These are phyloP conservation scores for Cadophora sp. DNA, from an alignment of 2,329 filamentous ascomycete genomes.

Conservation along the genomic window DNA sequence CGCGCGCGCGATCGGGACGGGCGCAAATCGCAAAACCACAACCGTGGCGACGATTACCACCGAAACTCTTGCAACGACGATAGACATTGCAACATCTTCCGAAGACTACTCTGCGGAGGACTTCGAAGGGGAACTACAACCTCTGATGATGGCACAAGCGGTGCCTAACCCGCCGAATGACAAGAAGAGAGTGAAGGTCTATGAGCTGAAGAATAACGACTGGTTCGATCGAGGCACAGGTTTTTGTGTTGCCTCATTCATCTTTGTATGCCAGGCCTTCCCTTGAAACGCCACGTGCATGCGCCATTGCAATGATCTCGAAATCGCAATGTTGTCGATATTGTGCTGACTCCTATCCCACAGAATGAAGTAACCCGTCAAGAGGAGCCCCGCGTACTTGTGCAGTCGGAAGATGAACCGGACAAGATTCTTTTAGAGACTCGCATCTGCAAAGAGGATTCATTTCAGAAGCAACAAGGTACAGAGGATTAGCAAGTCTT, in stretches of 20 bases:
- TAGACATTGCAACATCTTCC: constrained; percentile 58
- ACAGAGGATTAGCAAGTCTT: constrained; percentile 44
- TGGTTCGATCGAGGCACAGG: constrained; percentile 98
- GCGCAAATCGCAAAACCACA: constrained; percentile 28
- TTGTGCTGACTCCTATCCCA: constrained; percentile 39
- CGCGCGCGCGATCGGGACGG: constrained; percentile 30
- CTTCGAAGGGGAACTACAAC: constrained; percentile 62
- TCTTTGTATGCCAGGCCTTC: constrained; percentile 37
- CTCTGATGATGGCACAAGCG: constrained; percentile 74
- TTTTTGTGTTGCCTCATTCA: constrained; percentile 76
- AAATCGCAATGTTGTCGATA: constrained; percentile 26
- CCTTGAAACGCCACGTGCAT: constrained; percentile 6
- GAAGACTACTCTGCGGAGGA: constrained; percentile 56
- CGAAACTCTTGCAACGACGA: constrained; percentile 44
- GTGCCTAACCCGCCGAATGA: constrained; percentile 68
- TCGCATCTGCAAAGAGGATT: constrained; percentile 89
- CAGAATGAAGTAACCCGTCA: constrained; percentile 64
- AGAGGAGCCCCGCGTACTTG: constrained; percentile 86
- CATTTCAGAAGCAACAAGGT: constrained; percentile 98
- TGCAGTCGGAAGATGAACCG: constrained; percentile 92
- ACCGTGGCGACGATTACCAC: constrained; percentile 41
- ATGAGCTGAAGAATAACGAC: constrained; percentile 97
- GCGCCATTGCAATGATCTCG: constrained; percentile 6
- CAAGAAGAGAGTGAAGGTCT: constrained; percentile 92
- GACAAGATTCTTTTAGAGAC: constrained; percentile 86